Evolutionary conservation across 768 basidiomycete genomes (phyloP), one percentile per base, ranked within the genome.

Genomic region (Lepiota brunneoincarnata): DNA sequence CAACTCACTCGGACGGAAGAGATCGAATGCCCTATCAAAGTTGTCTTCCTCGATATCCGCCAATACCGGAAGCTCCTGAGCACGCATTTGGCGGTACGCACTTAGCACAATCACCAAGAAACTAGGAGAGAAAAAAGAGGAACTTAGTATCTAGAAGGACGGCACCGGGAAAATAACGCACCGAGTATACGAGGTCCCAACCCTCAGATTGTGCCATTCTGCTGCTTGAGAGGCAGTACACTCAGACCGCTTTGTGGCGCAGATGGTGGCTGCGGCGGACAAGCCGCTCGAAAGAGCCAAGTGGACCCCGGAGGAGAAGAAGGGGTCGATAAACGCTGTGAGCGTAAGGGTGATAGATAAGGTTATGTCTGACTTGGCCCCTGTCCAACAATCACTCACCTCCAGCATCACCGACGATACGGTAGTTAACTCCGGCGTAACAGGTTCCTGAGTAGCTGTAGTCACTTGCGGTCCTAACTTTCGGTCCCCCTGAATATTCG

Each of bases 91-190:
- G 56, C 73, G 71, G 63, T 78, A 79, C 24, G 75, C 74, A 56
- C 75, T 75, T 35, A 80, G 66, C 4, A 76, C 75, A 43, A 78
- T 76, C 17, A 79, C 59, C 17, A 77, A 62, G 61, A 78, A 79
- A 40, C 75, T 77, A 31, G 7, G 31, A 1, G 37, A 14, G 21
- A 23, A 18, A 51, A 41, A 20, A 48, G 15, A 14, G 21, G 41
- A 26, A 41, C 11, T n/a, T 4, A 26, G 20, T 20, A 6, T 39
- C 40, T 15, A 35, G 10, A 38, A 24, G 20, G 9, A 23, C 31
- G 28, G 15, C 14, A 26, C 15, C 12, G 41, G 21, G 18, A 6
- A 17, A 26, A 28, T 40, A 47, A 26, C 59, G 26, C 46, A 69
- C 71, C 72, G 60, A 20, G 72, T 73, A 58, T 73, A 73, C 7